Conservation (phyloP, 345 rosid genomes). For the Capsella bursapastoris region DNA sequence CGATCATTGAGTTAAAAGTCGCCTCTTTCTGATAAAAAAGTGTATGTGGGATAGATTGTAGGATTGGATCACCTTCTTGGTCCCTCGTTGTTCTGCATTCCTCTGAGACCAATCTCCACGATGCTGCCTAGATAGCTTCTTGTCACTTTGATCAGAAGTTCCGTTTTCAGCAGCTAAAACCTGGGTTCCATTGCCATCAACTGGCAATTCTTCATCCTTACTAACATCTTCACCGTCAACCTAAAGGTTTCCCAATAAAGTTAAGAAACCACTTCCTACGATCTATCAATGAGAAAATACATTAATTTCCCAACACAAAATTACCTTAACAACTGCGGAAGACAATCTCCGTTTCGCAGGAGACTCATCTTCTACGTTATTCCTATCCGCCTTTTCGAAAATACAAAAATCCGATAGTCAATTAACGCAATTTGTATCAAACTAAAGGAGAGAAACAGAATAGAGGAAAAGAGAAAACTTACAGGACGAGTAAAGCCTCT, state of each 20-base stretch:
- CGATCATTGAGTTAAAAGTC: neutral
- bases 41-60: neutral
- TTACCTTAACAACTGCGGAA: conserved; percentile 94
- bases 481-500: conserved; percentile 75
- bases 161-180: conserved; percentile 45
- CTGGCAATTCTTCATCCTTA: conserved; percentile 47
- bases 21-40: conserved; percentile 2
- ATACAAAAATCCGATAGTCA: neutral
- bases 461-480: conserved; percentile 11
- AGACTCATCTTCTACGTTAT: conserved; percentile 75
- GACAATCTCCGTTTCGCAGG: conserved; percentile 84
- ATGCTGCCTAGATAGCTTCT: conserved; percentile 46
- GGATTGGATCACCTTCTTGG: conserved; percentile 51
- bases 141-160: conserved; percentile 43
- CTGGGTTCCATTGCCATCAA: conserved; percentile 38
- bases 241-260: conserved; percentile 23
- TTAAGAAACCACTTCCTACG: neutral
- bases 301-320: conserved; percentile 15
- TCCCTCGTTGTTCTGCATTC: conserved; percentile 57
- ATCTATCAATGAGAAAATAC: conserved; percentile 12
- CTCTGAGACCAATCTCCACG: conserved; percentile 63
- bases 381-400: conserved; percentile 71
- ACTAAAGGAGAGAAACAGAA: conserved; percentile 5
- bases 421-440: neutral
- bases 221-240: conserved; percentile 73